Conservation (phyloP, 306 rosid species). For the Psophocarpus tetragonolobus region DNA sequence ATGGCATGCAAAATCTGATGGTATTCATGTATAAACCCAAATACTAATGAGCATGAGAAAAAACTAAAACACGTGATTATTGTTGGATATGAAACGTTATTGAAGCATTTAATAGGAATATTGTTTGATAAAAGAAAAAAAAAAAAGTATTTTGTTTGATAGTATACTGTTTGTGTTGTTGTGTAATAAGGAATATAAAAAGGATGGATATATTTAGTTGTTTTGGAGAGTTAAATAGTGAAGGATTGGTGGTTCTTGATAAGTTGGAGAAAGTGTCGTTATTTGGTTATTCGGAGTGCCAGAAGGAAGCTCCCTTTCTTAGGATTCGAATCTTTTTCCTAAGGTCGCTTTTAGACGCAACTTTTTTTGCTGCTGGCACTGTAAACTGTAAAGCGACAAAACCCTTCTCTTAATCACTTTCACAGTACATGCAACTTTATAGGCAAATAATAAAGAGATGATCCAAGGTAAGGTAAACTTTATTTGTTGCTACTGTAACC, state of each 20-base stretch:
- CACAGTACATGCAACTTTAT: not conserved
- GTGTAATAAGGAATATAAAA: not conserved
- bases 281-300: conserved; percentile 19
- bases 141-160: not conserved
- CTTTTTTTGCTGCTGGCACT: not conserved
- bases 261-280: conserved; percentile 37
- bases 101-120: conserved; percentile 20
- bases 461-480: not conserved
- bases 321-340: conserved; percentile 30
- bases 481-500: not conserved
- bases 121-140: not conserved
- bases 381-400: not conserved
- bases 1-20: not conserved
- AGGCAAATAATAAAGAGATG: not conserved
- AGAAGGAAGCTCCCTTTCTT: conserved; percentile 26
- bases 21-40: not conserved
- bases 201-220: not conserved
- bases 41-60: not conserved
- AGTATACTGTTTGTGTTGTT: not conserved
- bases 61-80: not conserved
- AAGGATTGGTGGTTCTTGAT: conserved; percentile 38
- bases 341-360: not conserved
- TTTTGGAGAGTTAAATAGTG: not conserved
- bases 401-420: not conserved
- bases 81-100: not conserved